Base-by-base conservation (phyloP, 1,284 basidiomycete species). In the Cystobasidium sp. region DNA sequence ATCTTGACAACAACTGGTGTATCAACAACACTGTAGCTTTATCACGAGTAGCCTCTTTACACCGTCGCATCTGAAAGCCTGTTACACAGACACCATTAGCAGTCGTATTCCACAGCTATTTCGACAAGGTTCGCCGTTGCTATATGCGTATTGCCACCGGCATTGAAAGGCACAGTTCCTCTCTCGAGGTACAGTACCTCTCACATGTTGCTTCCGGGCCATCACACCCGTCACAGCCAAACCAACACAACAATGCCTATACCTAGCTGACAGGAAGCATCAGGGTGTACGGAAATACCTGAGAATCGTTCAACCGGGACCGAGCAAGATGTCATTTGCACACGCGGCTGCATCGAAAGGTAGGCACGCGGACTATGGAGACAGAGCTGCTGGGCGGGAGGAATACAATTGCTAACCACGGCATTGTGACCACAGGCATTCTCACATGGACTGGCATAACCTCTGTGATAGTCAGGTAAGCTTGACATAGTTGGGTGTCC, bases 311-410 rank as follows among this genome's bases (percentile, higher is more conserved):
- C 31, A 31, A 31, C 31, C 47, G 47, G 16, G 20, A 51, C 20
- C 20, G 47, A 22, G 14, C 22, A 66, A 12, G 20, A 75, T 81
- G 80, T 82, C 53, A 31, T 81, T 83, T 39, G 80, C 80, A 16
- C 78, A 92, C 85, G 91, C 91, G 37, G 85, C 88, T 14, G 87
- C 92, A 43, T 88, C 90, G 1, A 92, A 92, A 86, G 90, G 91
- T 90, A 51, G 41, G 79, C 61, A 37, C 37, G 20, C 49, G 3
- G n/a, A 44, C 18, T n/a, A 31, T 8, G 43, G 53, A 20, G 39
- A n/a, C 46, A 14, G 66, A 9, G 49, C 41, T 43, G 24, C 31
- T 52, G 14, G 52, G 41, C 22, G 43, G 1, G 14, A 1, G 66
- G 52, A n/a, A 74, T 53, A 14, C 8, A 31, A 31, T 47, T 24